Evolutionary conservation across 257 asterid genomes (phyloP), one percentile per base, ranked within the genome.

Genomic region (Henckelia pumila): DNA sequence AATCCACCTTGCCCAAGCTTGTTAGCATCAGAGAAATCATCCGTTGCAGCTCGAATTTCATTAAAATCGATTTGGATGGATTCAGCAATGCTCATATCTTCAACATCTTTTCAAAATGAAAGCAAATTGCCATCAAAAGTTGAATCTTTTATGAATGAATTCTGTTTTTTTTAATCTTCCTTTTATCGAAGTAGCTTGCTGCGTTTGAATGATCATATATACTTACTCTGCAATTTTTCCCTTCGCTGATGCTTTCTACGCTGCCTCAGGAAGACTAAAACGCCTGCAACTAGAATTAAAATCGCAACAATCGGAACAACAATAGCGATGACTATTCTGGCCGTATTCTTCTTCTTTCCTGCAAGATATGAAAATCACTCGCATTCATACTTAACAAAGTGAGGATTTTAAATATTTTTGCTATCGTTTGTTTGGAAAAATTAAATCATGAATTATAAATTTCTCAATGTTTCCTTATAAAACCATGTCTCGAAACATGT

Each of bases 1-100:
- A 76, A 71, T 49, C 74, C 74, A 8, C 71, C 71, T 66, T 24
- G 74, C 14, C 75, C 77, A 23, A 76, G 35, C 59, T n/a, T 72
- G 22, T 63, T 67, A 0, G 21, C 65, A 2, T 2, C 19, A 44
- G 53, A 44, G 53, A 72, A 77, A 57, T 72, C 68, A 50, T 70
- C 28, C 0, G 81, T 72, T 10, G 75, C 76, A 21, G 59, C 57
- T 76, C 69, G 74, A 47, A 72, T 63, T 20, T 21, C 63, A 56
- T 23, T 57, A 6, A 72, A 53, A 0, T 69, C 19, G 59, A 32
- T 58, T 20, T 59, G 69, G 44, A 68, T 2, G 8, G 69, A 59
- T 3, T 72, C 75, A 55, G 21, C 55, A 24, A 58, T 9, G 22
- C 9, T 13, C 16, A 33, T 52, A 17, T 26, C 60, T 8, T 20